Conservation (phyloP, 805 yeast species). For the Saccharomycopsis fibuligera region DNA sequence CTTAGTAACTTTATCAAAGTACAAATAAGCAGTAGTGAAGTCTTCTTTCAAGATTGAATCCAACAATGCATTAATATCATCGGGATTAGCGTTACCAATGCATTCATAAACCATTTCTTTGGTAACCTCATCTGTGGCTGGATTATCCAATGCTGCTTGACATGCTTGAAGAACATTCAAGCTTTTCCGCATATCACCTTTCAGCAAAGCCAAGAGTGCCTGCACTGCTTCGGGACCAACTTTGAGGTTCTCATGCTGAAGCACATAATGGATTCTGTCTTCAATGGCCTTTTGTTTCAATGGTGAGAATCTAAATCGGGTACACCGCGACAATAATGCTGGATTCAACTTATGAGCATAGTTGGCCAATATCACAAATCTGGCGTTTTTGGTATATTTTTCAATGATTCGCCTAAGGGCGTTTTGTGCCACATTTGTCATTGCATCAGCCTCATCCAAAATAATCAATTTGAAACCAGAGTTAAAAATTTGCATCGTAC, state of each 20-base stretch:
- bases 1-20: slow-evolving; percentile 59
- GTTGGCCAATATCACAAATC: slow-evolving; percentile 93
- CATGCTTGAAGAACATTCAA: slow-evolving; percentile 93
- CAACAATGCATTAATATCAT: slow-evolving; percentile 68
- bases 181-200: slow-evolving; percentile 96
- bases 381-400: slow-evolving; percentile 87
- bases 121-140: slow-evolving; percentile 48
- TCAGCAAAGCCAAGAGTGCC: slow-evolving; percentile 65
- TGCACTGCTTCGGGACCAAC: slow-evolving; percentile 53
- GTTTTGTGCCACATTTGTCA: slow-evolving; percentile 83
- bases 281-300: slow-evolving; percentile 60
- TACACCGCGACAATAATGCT: slow-evolving; percentile 89
- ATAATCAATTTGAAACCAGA: slow-evolving; percentile 83
- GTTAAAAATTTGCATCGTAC: slow-evolving; percentile 87
- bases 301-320: slow-evolving; percentile 90
- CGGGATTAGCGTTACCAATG: slow-evolving; percentile 92
- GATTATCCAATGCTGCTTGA: slow-evolving; percentile 59
- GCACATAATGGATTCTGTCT: slow-evolving; percentile 61
- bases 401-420: slow-evolving; percentile 78
- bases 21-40: slow-evolving; percentile 71
- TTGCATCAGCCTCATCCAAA: slow-evolving; percentile 95
- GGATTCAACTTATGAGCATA: slow-evolving; percentile 95
- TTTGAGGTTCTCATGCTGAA: slow-evolving; percentile 57
- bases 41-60: slow-evolving; percentile 79
- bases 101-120: slow-evolving; percentile 83